A percentile compares a stretch with the other conserved stretches of the same genome.
Evolutionary conservation across 352 stramenopile species (phyloP).

Genomic region (Globisporangium carolinianum): DNA sequence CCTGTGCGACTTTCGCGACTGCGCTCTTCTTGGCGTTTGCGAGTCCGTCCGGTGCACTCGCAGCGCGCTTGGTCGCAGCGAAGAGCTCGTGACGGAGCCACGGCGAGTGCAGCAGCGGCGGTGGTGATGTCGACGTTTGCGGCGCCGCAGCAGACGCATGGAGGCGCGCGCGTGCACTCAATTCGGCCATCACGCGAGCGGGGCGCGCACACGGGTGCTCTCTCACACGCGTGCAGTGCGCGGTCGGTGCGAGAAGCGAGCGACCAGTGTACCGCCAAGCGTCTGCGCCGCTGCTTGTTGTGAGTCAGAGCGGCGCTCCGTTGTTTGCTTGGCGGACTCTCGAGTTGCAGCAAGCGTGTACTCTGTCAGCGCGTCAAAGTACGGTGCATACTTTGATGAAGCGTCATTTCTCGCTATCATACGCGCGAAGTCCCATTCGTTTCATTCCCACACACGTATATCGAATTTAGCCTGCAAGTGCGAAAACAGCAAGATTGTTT

Average conservation of each 20-base stretch:
- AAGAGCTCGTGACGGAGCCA: constrained; percentile 73
- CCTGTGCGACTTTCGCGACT: constrained; percentile 46
- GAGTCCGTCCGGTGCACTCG: constrained; percentile 38
- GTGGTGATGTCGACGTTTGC: not conserved
- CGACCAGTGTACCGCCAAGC: too few species aligned
- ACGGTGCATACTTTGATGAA: too few species aligned
- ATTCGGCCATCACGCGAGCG: constrained; percentile 5
- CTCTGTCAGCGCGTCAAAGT: too few species aligned
- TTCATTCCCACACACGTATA: too few species aligned
- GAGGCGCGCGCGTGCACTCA: not conserved
- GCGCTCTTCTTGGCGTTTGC: constrained; percentile 40
- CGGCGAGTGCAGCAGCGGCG: constrained; percentile 32
- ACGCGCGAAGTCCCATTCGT: not conserved
- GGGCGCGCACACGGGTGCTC: too few species aligned
- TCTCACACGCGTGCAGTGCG: too few species aligned
- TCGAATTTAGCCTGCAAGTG: too few species aligned
- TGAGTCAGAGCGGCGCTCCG: too few species aligned
- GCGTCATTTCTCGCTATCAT: not conserved
- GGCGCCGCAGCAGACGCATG: not conserved
- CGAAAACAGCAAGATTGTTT: not conserved
- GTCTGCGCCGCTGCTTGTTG: too few species aligned
- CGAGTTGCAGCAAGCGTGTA: too few species aligned
- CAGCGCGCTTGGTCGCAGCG: constrained; percentile 39
- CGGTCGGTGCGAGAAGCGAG: too few species aligned
- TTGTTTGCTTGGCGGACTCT: too few species aligned